Evolutionary conservation across 352 stramenopile genomes (phyloP).

Genomic region (Phytophthora colocasiae): DNA sequence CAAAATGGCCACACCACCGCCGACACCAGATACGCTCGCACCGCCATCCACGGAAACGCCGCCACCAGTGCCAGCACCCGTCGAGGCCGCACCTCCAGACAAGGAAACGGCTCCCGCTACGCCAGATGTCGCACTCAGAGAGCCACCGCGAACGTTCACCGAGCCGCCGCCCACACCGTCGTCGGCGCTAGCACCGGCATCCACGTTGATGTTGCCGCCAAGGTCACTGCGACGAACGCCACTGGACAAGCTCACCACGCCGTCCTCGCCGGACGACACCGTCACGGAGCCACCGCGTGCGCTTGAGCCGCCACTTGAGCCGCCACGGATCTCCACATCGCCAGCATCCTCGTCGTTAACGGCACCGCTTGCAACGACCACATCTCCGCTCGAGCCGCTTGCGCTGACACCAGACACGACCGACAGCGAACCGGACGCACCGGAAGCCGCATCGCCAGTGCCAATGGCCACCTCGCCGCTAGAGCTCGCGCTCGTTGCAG

Average conservation of each 20-base stretch:
- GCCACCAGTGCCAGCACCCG: background rate
- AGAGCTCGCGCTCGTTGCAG: background rate
- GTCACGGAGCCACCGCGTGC: constrained; percentile 17
- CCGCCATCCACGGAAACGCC: constrained; percentile 13
- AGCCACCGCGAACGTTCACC: constrained; percentile 17
- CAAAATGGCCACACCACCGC: background rate
- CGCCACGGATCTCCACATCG: constrained; percentile 8
- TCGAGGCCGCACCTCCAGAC: constrained; percentile 25
- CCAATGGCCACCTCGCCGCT: constrained; percentile 4
- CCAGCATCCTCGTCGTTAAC: constrained; percentile 14
- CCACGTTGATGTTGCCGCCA: constrained; percentile 19
- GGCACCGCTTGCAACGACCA: constrained; percentile 21
- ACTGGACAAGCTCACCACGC: constrained; percentile 13
- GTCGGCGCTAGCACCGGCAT: constrained; percentile 21
- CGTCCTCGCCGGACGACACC: constrained; percentile 12
- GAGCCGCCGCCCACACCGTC: constrained; percentile 19
- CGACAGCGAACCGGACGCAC: constrained; percentile 13
- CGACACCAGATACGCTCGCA: constrained; percentile 2
- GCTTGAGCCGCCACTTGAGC: constrained; percentile 4
- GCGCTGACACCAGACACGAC: constrained; percentile 13
- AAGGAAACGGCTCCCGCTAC: constrained; percentile 18
- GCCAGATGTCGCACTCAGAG: constrained; percentile 18
- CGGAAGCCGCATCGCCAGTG: constrained; percentile 6
- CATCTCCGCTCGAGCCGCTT: constrained; percentile 15
- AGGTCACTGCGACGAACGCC: constrained; percentile 14